phyloP scores from a whole-genome alignment of 1,284 basidiomycete genomes.

The Inonotus obliquus region DNA sequence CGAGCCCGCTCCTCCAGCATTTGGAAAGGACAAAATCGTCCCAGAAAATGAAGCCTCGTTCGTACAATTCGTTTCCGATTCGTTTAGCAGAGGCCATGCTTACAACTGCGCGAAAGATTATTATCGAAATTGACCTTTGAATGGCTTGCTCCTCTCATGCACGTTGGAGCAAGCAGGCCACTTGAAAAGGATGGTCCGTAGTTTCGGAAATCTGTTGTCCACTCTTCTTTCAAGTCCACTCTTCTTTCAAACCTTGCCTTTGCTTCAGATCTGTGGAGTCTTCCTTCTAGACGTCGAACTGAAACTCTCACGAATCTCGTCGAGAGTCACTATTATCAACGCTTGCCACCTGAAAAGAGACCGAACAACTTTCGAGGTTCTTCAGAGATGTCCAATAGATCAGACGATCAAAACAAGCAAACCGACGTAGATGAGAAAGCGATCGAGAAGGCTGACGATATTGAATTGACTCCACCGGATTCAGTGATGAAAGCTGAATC shows the following conservation, averaged over 20 bases:
- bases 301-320: constrained; percentile 36
- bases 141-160: constrained; percentile 15
- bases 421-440: background rate
- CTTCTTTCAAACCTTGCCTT: background rate
- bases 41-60: constrained; percentile 14
- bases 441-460: background rate
- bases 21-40: constrained; percentile 14
- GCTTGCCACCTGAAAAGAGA: constrained; percentile 45
- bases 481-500: background rate
- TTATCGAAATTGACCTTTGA: constrained; percentile 11
- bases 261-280: constrained; percentile 46
- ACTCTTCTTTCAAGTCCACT: background rate
- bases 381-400: background rate
- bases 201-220: background rate
- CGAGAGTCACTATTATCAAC: constrained; percentile 43
- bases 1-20: constrained; percentile 13
- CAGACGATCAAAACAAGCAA: background rate
- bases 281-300: constrained; percentile 39
- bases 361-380: constrained; percentile 28
- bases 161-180: constrained; percentile 12
- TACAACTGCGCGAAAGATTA: background rate
- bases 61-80: background rate
- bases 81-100: background rate
- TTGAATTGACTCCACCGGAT: background rate
- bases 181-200: constrained; percentile 17